Percentiles rank a stretch among this genome's conserved stretches.
phyloP scores from a whole-genome alignment of 768 basidiomycete species.

The Psilocybe cubensis region DNA sequence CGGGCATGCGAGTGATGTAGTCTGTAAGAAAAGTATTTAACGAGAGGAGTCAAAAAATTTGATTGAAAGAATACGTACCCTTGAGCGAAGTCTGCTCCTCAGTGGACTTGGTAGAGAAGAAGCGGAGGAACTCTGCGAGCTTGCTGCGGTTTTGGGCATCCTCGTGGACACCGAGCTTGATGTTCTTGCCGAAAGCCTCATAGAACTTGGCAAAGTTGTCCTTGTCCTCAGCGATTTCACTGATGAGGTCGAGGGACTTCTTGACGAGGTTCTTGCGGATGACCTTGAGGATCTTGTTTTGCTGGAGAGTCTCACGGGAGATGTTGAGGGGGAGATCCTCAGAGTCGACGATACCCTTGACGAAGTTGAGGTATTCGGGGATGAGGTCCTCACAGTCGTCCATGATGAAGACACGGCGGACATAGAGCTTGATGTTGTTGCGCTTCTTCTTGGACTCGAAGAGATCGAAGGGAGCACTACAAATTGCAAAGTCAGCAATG shows the following conservation, averaged over 20 bases:
- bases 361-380: conserved; percentile 99
- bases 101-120: conserved; percentile 92
- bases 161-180: conserved; percentile 99
- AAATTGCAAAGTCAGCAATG: conserved; percentile 8
- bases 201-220: conserved; percentile 98
- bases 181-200: conserved; percentile 98
- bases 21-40: conserved; percentile 49
- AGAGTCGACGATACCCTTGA: conserved; percentile 99
- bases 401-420: conserved; percentile 99
- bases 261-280: conserved; percentile 99
- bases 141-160: conserved; percentile 99
- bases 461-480: conserved; percentile 96
- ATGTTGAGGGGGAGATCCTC: conserved; percentile 99
- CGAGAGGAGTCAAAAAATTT: background rate
- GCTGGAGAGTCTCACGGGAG: conserved; percentile 99
- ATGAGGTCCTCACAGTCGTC: conserved; percentile 99
- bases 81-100: conserved; percentile 95
- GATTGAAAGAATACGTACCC: conserved; percentile 50
- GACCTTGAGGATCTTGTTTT: conserved; percentile 99
- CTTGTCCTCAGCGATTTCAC: conserved; percentile 99
- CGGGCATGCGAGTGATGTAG: conserved; percentile 99
- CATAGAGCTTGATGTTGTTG: conserved; percentile 99
- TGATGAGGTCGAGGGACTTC: conserved; percentile 94
- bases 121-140: conserved; percentile 98
- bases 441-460: conserved; percentile 99